These are phyloP conservation scores for Cladobotryum protrusum DNA, from an alignment of 2,329 filamentous ascomycete species.

Conservation along the genomic window DNA sequence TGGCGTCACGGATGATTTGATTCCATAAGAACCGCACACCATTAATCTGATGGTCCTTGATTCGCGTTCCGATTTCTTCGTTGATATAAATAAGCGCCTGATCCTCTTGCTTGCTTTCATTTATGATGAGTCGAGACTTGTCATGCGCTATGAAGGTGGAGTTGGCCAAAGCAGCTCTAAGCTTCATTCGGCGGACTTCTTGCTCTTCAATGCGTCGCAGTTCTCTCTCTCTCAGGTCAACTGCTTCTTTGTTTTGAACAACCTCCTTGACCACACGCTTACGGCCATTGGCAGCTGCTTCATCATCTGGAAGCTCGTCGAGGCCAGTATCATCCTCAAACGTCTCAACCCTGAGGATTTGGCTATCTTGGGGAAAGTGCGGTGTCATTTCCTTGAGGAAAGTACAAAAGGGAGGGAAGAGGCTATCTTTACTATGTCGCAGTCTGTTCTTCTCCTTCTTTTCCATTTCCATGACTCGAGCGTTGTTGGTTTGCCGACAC, in stretches of 20 bases:
- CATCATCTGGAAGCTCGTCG: constrained; percentile 4
- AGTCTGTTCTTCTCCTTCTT: constrained; percentile 17
- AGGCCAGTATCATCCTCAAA: constrained; percentile 16
- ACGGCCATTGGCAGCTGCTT: constrained; percentile 14
- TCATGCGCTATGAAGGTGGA: constrained; percentile 38
- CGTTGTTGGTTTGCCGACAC: constrained; percentile 19
- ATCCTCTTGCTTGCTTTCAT: constrained; percentile 55
- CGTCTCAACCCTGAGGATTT: constrained; percentile 24
- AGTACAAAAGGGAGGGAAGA: constrained; percentile 19
- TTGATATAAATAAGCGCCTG: constrained; percentile 60
- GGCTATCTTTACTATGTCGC: constrained; percentile 5
- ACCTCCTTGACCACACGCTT: constrained; percentile 25
- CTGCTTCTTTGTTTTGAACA: constrained; percentile 32
- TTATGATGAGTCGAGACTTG: constrained; percentile 54
- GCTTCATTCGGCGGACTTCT: constrained; percentile 43
- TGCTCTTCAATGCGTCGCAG: constrained; percentile 47
- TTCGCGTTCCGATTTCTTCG: constrained; percentile 52
- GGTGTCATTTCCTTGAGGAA: constrained; percentile 23
- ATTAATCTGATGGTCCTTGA: constrained; percentile 74
- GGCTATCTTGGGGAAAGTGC: constrained; percentile 26
- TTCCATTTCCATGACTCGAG: constrained; percentile 15
- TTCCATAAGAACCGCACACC: constrained; percentile 89
- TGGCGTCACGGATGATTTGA: constrained; percentile 59
- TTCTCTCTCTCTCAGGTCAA: constrained; percentile 50
- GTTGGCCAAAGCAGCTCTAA: constrained; percentile 40